A percentile compares a stretch with the other conserved stretches of the same genome.
phyloP scores from a whole-genome alignment of 345 rosid genomes.

The Moringa oleifera region DNA sequence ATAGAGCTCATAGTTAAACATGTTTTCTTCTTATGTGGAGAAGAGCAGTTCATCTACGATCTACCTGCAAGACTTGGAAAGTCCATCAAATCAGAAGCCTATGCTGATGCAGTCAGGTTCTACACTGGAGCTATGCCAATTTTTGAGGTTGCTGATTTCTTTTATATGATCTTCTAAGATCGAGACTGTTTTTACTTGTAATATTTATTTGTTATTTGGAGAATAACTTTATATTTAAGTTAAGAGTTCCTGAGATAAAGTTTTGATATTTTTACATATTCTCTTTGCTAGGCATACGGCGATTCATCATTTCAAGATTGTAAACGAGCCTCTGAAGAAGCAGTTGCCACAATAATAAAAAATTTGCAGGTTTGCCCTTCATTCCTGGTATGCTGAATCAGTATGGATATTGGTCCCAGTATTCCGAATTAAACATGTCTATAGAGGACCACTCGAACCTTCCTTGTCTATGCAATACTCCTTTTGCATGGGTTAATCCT shows the following conservation, averaged over 20 bases:
- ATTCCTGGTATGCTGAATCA: conserved; percentile 9
- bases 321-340: conserved; percentile 95
- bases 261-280: conserved; percentile 11
- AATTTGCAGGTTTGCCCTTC: conserved; percentile 62
- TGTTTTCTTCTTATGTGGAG: conserved; percentile 38
- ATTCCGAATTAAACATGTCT: neutral
- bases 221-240: conserved; percentile 1
- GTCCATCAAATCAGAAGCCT: conserved; percentile 86
- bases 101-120: conserved; percentile 95
- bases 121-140: conserved; percentile 98
- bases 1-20: conserved; percentile 13
- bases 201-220: neutral
- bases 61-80: conserved; percentile 94
- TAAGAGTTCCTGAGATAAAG: neutral
- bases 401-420: neutral
- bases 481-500: neutral
- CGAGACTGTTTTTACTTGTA: neutral
- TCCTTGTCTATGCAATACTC: neutral
- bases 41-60: conserved; percentile 98
- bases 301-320: conserved; percentile 97
- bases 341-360: conserved; percentile 57
- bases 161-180: neutral
- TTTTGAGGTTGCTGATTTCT: conserved; percentile 53
- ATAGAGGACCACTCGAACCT: neutral
- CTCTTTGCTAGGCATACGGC: conserved; percentile 69